Base-by-base conservation (phyloP, 768 basidiomycete genomes). In the Phlebiopsis gigantea region DNA sequence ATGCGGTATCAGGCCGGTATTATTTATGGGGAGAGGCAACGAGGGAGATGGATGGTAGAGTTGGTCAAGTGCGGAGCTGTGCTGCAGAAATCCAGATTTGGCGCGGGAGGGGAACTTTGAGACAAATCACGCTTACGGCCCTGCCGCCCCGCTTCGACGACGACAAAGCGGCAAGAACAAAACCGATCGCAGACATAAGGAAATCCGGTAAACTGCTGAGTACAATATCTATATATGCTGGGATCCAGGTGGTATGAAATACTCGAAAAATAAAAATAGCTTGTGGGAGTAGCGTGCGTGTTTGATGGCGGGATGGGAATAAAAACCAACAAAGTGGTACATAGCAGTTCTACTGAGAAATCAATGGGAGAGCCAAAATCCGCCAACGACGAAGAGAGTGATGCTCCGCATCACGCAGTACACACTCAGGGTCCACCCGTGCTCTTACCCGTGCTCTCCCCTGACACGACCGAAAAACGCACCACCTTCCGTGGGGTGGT, bases 401-500 rank as follows among this genome's bases (percentile, higher is more conserved):
- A 51, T 24, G 34, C 50, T 31, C 29, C 25, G 50, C 50, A 45
- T 45, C 44, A 19, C 10, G 21, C 9, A 45, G 21, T 45, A 45
- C 44, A 45, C 47, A 26, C 53, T 45, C 41, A 22, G 42, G 28
- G 15, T 7, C 17, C 19, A 34, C 54, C 22, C 45, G 45, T 10
- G 22, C 31, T 46, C 72, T 39, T 15, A 34, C 54, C 22, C 45
- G 45, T 10, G 22, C 31, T 46, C 72, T 39, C 12, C 46, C 69
- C 68, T 49, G 73, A 70, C 59, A 77, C 73, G 24, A 75, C 71
- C n/a, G 80, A 79, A 67, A 86, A 86, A 47, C 84, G 77, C 34
- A 86, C 84, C 1, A 78, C 80, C 65, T 86, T 86, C 60, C 79
- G 80, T 17, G 76, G 79, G 0, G 75, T 80, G 17, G 64, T 51